phyloP scores from a whole-genome alignment of 495 filamentous ascomycete genomes.

The Penicillium canescens region DNA sequence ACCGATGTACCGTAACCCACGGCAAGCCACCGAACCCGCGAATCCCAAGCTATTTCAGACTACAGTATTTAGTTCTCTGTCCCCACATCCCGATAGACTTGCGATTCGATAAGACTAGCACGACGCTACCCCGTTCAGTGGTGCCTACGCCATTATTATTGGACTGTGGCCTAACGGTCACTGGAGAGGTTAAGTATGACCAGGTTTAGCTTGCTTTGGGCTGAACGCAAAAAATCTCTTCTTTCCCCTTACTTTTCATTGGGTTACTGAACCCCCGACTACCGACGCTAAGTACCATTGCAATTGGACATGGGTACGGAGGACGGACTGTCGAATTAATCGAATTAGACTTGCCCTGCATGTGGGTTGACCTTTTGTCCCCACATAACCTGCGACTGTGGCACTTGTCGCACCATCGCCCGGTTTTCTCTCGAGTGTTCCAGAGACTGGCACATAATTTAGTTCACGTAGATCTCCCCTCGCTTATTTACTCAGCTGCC shows the following conservation, averaged over 20 bases:
- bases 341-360: slow-evolving; percentile 6
- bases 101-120: slow-evolving; percentile 10
- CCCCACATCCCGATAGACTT: slow-evolving; percentile 20
- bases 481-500: background rate
- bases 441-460: background rate
- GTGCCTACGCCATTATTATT: background rate
- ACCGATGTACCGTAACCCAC: background rate
- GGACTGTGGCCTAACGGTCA: background rate
- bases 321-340: no score
- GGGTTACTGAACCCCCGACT: background rate
- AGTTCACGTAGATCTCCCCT: slow-evolving; percentile 1
- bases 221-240: background rate
- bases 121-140: slow-evolving; percentile 4
- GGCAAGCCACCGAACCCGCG: background rate
- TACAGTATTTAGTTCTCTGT: slow-evolving; percentile 5
- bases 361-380: slow-evolving; percentile 14
- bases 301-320: no score
- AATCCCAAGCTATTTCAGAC: background rate
- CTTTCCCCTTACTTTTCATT: background rate
- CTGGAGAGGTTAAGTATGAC: background rate
- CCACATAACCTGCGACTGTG: slow-evolving; percentile 9
- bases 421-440: slow-evolving; percentile 9
- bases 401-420: slow-evolving; percentile 23
- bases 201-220: background rate
- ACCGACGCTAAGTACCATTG: background rate